Evolutionary conservation across 225 moss, liverwort and hornwort species (phyloP), one percentile per base, ranked within the genome.

Genomic region (Bryum argenteum): DNA sequence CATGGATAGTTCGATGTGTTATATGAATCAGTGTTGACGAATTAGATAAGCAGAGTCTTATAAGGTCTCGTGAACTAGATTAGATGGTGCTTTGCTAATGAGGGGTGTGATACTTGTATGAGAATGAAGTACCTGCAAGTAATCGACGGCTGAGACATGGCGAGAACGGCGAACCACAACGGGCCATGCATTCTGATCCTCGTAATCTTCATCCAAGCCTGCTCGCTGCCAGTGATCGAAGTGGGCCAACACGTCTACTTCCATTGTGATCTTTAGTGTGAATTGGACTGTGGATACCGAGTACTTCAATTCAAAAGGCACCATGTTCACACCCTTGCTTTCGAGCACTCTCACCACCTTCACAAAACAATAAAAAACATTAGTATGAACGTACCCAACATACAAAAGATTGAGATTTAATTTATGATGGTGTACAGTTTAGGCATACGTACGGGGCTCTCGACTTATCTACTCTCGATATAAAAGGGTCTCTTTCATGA

Each of bases 201-300:
- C 91, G 59, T 63, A 89, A 1, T 75, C 17, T 9, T 21, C 60
- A 74, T 89, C 89, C 61, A 71, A 56, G 57, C 81, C 79, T 58
- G 87, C 76, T 77, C 89, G 80, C 58, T 91, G 91, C 91, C 91
- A 91, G 60, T 85, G 81, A 71, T 91, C 91, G 28, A 91, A 91
- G 82, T 91, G 89, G 40, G 87, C 74, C 65, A 84, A 53, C 58
- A 50, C 66, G 54, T 91, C 91, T 55, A 86, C 81, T 21, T 82
- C 87, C 84, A 86, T 80, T 20, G 79, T 84, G 19, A 81, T 24
- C 26, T 79, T 86, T 12, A 86, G 16, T 54, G 80, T 23, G 15
- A 83, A 81, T 75, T 86, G 82, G 24, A 73, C 90, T 66, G 89
- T 75, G 39, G 78, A 41, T 58, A 89, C 84, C 24, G 75, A 74